These are phyloP conservation scores for Mycena galopus DNA, from an alignment of 768 basidiomycete species.

Conservation along the genomic window DNA sequence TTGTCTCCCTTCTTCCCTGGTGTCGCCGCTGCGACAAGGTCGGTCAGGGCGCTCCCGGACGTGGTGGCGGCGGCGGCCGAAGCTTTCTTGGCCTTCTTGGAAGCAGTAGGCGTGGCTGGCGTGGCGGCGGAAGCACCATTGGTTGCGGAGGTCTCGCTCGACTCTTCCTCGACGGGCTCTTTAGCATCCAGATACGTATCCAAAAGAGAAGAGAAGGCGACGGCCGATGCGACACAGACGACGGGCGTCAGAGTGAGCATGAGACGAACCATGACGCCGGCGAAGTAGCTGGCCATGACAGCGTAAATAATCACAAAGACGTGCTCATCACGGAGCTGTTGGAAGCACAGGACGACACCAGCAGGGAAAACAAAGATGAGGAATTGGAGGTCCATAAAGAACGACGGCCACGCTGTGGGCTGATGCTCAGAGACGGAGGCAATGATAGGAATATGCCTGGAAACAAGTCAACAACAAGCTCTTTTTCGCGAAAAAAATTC, in stretches of 20 bases:
- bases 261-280: slow-evolving; percentile 99
- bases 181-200: slow-evolving; percentile 91
- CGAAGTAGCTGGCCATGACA: slow-evolving; percentile 96
- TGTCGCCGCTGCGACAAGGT: slow-evolving; percentile 56
- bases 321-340: slow-evolving; percentile 94
- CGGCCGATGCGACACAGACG: slow-evolving; percentile 93
- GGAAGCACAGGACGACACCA: slow-evolving; percentile 95
- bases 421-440: slow-evolving; percentile 99
- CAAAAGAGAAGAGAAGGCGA: slow-evolving; percentile 89
- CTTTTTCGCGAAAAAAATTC: slow-evolving; percentile 7
- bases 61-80: slow-evolving; percentile 47
- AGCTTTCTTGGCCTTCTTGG: slow-evolving; percentile 76
- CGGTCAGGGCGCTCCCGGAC: slow-evolving; percentile 52
- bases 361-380: slow-evolving; percentile 98
- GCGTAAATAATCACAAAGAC: slow-evolving; percentile 99
- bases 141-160: slow-evolving; percentile 48
- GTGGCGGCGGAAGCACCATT: slow-evolving; percentile 46
- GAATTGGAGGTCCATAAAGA: slow-evolving; percentile 99
- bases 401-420: slow-evolving; percentile 99
- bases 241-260: slow-evolving; percentile 98
- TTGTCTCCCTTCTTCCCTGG: slow-evolving; percentile 52
- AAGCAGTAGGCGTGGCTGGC: slow-evolving; percentile 27
- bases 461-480: slow-evolving; percentile 26
- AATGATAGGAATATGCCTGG: slow-evolving; percentile 95
- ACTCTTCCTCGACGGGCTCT: slow-evolving; percentile 67